These are phyloP conservation scores for Heterobasidion irregulare DNA, from an alignment of 1,284 basidiomycete species.

Conservation along the genomic window DNA sequence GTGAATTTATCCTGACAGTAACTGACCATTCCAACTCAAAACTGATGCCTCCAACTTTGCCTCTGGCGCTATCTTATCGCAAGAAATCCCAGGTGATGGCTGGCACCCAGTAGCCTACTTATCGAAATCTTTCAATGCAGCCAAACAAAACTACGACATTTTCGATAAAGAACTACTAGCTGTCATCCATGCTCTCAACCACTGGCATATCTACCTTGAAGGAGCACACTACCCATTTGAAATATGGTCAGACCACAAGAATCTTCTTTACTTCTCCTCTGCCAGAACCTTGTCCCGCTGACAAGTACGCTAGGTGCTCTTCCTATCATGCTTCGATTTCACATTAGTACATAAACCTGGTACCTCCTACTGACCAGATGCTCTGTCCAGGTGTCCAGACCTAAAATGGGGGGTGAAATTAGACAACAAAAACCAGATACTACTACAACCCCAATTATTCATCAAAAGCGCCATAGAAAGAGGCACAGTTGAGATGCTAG, in stretches of 20 bases:
- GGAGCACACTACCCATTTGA: slow-evolving; percentile 13
- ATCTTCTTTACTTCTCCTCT: slow-evolving; percentile 18
- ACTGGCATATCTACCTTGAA: slow-evolving; percentile 16
- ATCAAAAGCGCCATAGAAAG: no score
- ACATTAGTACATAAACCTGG: neutral
- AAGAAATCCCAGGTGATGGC: neutral
- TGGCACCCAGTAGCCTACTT: slow-evolving; percentile 7
- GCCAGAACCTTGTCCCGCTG: slow-evolving; percentile 21
- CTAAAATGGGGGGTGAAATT: slow-evolving; percentile 6
- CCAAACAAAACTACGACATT: slow-evolving; percentile 13
- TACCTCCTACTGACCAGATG: slow-evolving; percentile 1
- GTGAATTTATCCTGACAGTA: neutral
- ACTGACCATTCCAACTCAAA: neutral
- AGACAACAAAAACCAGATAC: slow-evolving; percentile 6
- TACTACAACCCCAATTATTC: slow-evolving; percentile 9
- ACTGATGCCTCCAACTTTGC: slow-evolving; percentile 1
- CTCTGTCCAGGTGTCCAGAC: slow-evolving; percentile 6
- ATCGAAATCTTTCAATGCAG: slow-evolving; percentile 1
- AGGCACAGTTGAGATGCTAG: neutral
- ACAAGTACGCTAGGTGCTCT: slow-evolving; percentile 26
- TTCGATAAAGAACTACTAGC: slow-evolving; percentile 13
- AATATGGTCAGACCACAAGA: slow-evolving; percentile 24
- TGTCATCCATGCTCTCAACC: slow-evolving; percentile 6
- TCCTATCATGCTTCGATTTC: slow-evolving; percentile 13
- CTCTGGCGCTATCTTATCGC: no score